Percentiles rank a stretch among this genome's conserved stretches.
Evolutionary conservation across 768 basidiomycete species (phyloP).

Genomic region (Amanita pallidorosea): DNA sequence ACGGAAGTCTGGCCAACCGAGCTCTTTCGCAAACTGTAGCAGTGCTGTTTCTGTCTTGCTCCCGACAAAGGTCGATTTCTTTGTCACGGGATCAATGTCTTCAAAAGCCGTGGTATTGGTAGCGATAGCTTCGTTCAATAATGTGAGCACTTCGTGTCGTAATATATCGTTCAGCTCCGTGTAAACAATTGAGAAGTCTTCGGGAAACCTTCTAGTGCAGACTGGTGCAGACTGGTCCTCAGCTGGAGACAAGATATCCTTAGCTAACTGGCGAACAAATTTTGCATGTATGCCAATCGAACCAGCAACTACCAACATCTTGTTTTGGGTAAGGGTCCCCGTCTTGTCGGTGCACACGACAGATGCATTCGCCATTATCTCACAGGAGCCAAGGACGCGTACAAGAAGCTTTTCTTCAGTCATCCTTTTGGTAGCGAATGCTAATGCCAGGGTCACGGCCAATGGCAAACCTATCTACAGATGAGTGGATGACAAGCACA

Average conservation of each 20-base stretch:
- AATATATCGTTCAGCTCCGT: slow-evolving; percentile 54
- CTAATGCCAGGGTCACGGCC: slow-evolving; percentile 91
- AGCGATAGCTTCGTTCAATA: slow-evolving; percentile 81
- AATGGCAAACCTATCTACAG: slow-evolving; percentile 65
- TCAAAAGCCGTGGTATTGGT: slow-evolving; percentile 95
- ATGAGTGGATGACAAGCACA: slow-evolving; percentile 1
- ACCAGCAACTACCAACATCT: slow-evolving; percentile 94
- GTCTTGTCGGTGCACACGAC: slow-evolving; percentile 96
- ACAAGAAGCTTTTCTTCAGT: slow-evolving; percentile 90
- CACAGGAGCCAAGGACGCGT: slow-evolving; percentile 91
- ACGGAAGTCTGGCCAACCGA: slow-evolving; percentile 67
- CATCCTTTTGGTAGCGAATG: slow-evolving; percentile 99
- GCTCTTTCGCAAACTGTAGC: slow-evolving; percentile 73
- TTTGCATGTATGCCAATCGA: slow-evolving; percentile 92
- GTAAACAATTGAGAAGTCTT: slow-evolving; percentile 86
- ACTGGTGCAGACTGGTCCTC: slow-evolving; percentile 27
- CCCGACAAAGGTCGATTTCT: slow-evolving; percentile 62
- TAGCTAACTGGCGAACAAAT: slow-evolving; percentile 71
- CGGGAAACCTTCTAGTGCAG: slow-evolving; percentile 31
- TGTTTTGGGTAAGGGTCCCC: slow-evolving; percentile 91
- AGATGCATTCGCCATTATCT: slow-evolving; percentile 97
- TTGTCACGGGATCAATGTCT: slow-evolving; percentile 54
- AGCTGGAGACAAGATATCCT: slow-evolving; percentile 59
- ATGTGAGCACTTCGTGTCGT: slow-evolving; percentile 42
- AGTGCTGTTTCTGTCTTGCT: slow-evolving; percentile 95